Base-by-base conservation (phyloP, 1,139 yeast genomes). In the Pichia norvegensis region DNA sequence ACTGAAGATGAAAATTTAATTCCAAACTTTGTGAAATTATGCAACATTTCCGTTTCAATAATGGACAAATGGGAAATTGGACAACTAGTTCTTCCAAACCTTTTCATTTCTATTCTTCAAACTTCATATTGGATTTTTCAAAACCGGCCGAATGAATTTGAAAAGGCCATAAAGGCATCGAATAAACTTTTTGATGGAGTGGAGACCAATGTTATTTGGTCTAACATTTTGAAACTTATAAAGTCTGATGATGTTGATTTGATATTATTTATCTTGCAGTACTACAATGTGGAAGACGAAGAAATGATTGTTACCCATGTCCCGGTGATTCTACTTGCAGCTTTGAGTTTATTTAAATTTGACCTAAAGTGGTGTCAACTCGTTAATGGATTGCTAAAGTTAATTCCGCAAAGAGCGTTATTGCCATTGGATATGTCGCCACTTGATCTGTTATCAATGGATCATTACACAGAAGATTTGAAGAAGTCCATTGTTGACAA, bases 31-130 rank as follows among this genome's bases (percentile, higher is more conserved):
- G 67, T 73, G 1, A 73, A 73, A 33, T 80, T 85, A 0, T 78
- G 79, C 54, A 78, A 73, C 47, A 79, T 88, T 10, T 72, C 86
- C 2, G 67, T 81, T 4, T 76, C 94, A 6, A 72, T 88, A 6
- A 77, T 88, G 79, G 97, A 92, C 59, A 76, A 87, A 53, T 92
- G 97, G 97, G 97, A 92, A 63, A 80, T 92, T 35, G 92, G 95
- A 14, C 78, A 80, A 21, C 63, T 74, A 25, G 68, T 90, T 1
- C 78, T 88, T 0, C 94, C 95, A 0, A 64, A 67, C 29, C 62
- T 88, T n/a, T 75, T 90, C 43, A 65, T 76, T 0, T 90, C 94
- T 0, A 68, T 85, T 5, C 64, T 90, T 45, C 62, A 60, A 47
- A 69, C 62, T 50, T 73, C 67, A 50, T 61, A 58, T 43, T 51